Conservation (phyloP, 257 asterid genomes). For the Anisodus acutangulus region DNA sequence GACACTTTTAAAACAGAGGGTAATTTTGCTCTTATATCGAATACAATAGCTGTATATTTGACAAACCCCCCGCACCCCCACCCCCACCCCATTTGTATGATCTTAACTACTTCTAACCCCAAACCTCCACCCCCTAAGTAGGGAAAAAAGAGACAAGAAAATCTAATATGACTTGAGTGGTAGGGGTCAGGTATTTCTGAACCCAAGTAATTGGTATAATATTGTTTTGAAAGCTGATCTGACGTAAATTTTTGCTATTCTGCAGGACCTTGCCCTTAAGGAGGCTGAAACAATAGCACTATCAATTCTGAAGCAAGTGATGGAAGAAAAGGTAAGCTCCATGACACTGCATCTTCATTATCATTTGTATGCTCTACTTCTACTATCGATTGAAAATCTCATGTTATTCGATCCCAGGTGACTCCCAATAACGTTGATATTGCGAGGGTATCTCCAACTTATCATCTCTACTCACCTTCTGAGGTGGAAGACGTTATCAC, state of each 20-base stretch:
- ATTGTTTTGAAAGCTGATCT: constrained; percentile 20
- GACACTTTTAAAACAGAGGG: too few relatives aligned
- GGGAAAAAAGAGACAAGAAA: neutral
- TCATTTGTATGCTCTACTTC: constrained; percentile 6
- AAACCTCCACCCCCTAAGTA: neutral
- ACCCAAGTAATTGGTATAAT: neutral
- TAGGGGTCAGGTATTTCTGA: neutral
- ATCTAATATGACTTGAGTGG: neutral
- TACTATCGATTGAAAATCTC: neutral
- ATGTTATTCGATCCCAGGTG: constrained; percentile 53
- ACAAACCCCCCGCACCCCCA: too few relatives aligned
- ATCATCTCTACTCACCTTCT: constrained; percentile 80
- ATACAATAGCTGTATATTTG: too few relatives aligned
- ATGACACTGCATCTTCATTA: neutral
- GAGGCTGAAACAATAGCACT: constrained; percentile 90
- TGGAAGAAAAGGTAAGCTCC: constrained; percentile 81
- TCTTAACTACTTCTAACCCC: neutral
- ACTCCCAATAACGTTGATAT: constrained; percentile 91
- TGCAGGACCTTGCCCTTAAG: constrained; percentile 71
- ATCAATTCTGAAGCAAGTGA: constrained; percentile 83
- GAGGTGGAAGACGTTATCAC: constrained; percentile 83
- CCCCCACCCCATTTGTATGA: neutral
- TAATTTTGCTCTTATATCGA: too few relatives aligned
- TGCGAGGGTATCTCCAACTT: constrained; percentile 83
- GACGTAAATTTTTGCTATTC: constrained; percentile 17